Evolutionary conservation across 768 basidiomycete species (phyloP).

Genomic region (Russula brevipes): DNA sequence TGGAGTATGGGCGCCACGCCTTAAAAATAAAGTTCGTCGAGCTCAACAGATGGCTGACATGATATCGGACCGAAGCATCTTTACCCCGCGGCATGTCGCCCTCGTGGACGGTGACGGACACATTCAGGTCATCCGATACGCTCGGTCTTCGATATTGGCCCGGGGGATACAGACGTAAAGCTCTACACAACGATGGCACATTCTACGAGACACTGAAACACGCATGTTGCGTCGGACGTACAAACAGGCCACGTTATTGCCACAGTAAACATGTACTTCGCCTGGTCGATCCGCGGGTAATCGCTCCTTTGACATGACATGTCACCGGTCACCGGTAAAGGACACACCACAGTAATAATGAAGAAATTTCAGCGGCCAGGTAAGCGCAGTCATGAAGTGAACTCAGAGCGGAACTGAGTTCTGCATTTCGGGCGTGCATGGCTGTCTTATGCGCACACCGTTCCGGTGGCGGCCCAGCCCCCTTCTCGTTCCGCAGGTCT

Average conservation of each 20-base stretch:
- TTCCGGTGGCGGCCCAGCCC: neutral
- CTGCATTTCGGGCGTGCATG: neutral
- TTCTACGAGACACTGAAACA: too few species aligned
- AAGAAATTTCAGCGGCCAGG: neutral
- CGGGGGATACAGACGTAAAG: neutral
- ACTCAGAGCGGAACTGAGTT: neutral
- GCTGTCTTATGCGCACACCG: neutral
- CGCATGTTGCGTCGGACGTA: too few species aligned
- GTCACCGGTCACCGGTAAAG: neutral
- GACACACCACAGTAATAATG: neutral
- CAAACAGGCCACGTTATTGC: neutral
- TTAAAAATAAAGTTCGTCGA: neutral
- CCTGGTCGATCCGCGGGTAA: constrained; percentile 5
- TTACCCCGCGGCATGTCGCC: neutral
- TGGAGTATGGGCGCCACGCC: too few species aligned
- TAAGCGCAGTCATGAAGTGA: neutral
- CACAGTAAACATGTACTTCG: neutral
- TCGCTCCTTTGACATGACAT: neutral
- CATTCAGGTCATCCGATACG: neutral
- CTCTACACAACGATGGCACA: neutral
- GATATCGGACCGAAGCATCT: neutral
- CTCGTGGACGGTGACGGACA: neutral
- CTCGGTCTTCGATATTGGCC: neutral
- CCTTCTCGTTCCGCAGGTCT: neutral
- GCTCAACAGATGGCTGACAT: neutral